Percentiles rank a stretch among this genome's conserved stretches.
Evolutionary conservation across 805 yeast species (phyloP).

Genomic region (Hanseniaspora meyeri): DNA sequence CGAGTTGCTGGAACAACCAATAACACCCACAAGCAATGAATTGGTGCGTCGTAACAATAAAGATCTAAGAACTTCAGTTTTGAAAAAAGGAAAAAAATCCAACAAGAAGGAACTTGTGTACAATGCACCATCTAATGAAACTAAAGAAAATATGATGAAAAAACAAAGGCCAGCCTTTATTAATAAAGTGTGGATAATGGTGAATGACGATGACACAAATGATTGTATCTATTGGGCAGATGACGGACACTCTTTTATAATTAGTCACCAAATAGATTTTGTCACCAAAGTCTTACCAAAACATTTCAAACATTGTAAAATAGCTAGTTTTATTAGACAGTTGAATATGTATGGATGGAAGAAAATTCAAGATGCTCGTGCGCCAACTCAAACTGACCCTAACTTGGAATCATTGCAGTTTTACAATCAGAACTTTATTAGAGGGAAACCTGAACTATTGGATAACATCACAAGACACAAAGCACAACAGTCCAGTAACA

Average conservation of each 20-base stretch:
- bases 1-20: background rate
- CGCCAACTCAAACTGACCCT: slow-evolving; percentile 51
- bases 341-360: slow-evolving; percentile 99
- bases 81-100: slow-evolving; percentile 1
- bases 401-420: slow-evolving; percentile 83
- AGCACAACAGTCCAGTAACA: slow-evolving; percentile 15
- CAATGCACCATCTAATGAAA: background rate
- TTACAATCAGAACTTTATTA: slow-evolving; percentile 64
- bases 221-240: slow-evolving; percentile 71
- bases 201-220: slow-evolving; percentile 61
- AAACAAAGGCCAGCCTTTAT: slow-evolving; percentile 81
- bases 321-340: slow-evolving; percentile 91
- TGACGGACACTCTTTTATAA: slow-evolving; percentile 78
- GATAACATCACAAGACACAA: slow-evolving; percentile 73
- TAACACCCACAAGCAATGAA: background rate
- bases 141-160: slow-evolving; percentile 16
- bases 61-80: background rate
- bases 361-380: slow-evolving; percentile 82
- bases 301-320: slow-evolving; percentile 89
- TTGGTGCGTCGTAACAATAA: background rate
- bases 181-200: slow-evolving; percentile 89
- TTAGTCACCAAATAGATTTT: slow-evolving; percentile 58
- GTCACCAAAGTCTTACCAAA: slow-evolving; percentile 76
- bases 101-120: background rate
- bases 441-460: slow-evolving; percentile 70